A percentile compares a stretch with the other conserved stretches of the same genome.
Conservation (phyloP, 495 filamentous ascomycete genomes). For the Paragyromitra xinjiangensis region DNA sequence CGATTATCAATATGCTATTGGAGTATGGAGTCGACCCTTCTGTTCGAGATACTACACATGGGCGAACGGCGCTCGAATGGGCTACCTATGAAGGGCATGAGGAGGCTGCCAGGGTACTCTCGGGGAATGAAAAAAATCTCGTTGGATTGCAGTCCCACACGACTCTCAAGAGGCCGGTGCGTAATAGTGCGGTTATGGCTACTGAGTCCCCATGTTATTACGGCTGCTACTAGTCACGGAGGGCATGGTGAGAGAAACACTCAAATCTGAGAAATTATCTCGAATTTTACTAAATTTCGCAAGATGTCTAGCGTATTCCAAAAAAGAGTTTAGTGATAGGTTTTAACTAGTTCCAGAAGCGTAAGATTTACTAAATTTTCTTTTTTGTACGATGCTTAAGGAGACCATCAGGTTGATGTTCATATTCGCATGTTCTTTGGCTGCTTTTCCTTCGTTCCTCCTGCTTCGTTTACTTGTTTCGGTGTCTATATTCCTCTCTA, state of each 20-base stretch:
- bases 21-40: conserved; percentile 17
- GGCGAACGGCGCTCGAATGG: conserved; percentile 14
- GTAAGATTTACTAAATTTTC: not conserved
- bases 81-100: not conserved
- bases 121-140: no score
- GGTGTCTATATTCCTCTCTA: not conserved
- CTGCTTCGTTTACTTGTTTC: not conserved
- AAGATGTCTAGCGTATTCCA: not conserved
- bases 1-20: conserved; percentile 8
- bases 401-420: not conserved
- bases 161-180: not conserved
- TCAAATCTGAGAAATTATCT: not conserved
- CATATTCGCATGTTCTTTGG: not conserved
- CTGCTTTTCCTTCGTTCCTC: not conserved
- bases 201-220: not conserved
- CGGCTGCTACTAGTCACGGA: not conserved
- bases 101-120: not conserved
- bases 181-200: not conserved
- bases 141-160: not conserved
- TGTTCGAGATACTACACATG: not conserved
- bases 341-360: not conserved
- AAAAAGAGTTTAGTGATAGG: not conserved
- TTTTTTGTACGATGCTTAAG: not conserved
- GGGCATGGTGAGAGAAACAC: not conserved
- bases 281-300: not conserved